A percentile compares a stretch with the other conserved stretches of the same genome.
Evolutionary conservation across 257 asterid genomes (phyloP).

Genomic region (Solanum etuberosum): DNA sequence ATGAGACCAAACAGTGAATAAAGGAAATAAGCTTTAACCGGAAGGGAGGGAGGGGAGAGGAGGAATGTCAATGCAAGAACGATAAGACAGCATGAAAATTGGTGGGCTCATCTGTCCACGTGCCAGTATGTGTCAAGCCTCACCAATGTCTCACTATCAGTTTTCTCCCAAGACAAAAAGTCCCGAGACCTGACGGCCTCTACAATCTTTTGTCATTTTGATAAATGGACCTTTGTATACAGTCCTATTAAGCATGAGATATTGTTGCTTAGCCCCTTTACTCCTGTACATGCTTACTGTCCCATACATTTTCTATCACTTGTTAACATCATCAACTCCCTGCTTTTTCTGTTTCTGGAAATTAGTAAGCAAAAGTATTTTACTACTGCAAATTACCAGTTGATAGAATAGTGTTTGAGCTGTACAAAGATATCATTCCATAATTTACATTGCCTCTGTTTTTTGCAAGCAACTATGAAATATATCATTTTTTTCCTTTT

Average conservation of each 20-base stretch:
- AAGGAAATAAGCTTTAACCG: neutral
- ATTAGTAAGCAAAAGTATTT: neutral
- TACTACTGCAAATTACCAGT: neutral
- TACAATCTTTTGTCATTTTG: neutral
- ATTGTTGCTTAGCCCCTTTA: neutral
- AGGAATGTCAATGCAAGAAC: neutral
- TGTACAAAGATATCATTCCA: neutral
- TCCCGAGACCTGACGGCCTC: neutral
- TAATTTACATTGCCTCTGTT: neutral
- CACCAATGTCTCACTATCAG: neutral
- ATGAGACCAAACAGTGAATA: neutral
- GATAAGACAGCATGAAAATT: neutral
- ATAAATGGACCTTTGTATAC: neutral
- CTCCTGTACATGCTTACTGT: neutral
- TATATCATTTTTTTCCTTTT: neutral
- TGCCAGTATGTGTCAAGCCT: neutral
- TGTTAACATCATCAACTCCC: neutral
- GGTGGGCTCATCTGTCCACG: neutral
- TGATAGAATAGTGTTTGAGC: neutral
- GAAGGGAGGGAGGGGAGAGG: neutral
- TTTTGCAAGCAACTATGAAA: neutral
- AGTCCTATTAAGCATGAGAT: neutral
- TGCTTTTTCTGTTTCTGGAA: neutral
- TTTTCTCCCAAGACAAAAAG: neutral
- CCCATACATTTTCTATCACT: neutral